These are phyloP conservation scores for Pseudocercospora vitis DNA, from an alignment of 2,329 filamentous ascomycete genomes.

Conservation along the genomic window DNA sequence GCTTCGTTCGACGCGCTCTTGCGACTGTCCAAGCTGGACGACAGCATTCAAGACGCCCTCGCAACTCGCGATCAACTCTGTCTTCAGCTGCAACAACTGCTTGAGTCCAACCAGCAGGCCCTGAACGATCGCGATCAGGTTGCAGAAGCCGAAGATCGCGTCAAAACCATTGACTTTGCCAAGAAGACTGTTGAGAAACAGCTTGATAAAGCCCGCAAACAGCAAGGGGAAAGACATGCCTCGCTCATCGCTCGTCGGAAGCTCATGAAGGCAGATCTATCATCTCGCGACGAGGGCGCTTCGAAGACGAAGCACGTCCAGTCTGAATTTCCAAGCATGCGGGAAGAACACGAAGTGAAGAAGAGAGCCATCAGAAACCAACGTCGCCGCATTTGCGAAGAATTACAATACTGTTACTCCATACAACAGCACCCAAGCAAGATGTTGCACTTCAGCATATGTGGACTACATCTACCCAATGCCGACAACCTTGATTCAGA, in stretches of 20 bases:
- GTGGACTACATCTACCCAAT: constrained; percentile 75
- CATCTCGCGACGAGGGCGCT: constrained; percentile 30
- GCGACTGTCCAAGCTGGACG: constrained; percentile 82
- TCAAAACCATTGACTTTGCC: constrained; percentile 50
- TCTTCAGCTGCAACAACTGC: constrained; percentile 67
- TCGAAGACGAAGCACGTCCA: constrained; percentile 58
- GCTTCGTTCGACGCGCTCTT: constrained; percentile 87
- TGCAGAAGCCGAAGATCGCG: constrained; percentile 46
- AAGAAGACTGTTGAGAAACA: constrained; percentile 65
- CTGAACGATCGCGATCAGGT: constrained; percentile 39
- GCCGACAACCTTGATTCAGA: constrained; percentile 67
- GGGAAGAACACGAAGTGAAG: constrained; percentile 43
- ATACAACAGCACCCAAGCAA: constrained; percentile 67
- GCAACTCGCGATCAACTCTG: constrained; percentile 72
- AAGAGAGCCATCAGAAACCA: constrained; percentile 76
- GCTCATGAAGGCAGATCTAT: constrained; percentile 59
- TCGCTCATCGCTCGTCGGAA: constrained; percentile 66
- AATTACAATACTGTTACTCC: constrained; percentile 74
- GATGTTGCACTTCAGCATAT: constrained; percentile 80
- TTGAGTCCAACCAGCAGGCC: constrained; percentile 42
- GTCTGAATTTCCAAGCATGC: constrained; percentile 47
- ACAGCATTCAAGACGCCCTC: constrained; percentile 86
- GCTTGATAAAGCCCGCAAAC: constrained; percentile 61
- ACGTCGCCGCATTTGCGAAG: constrained; percentile 81
- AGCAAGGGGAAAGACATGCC: constrained; percentile 65